phyloP scores from a whole-genome alignment of 768 basidiomycete species.

The Psilocybe azurescens region DNA sequence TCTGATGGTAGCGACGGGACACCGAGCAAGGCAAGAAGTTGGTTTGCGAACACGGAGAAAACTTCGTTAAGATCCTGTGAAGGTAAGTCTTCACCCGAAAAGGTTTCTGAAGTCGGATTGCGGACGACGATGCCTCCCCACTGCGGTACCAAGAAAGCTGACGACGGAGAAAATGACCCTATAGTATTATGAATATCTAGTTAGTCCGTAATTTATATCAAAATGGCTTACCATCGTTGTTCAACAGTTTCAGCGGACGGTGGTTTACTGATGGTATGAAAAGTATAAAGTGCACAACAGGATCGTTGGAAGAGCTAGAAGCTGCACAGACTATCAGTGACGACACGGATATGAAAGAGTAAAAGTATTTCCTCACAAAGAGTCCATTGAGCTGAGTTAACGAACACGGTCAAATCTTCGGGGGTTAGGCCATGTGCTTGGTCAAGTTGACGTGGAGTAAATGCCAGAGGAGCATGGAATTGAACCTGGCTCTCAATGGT shows the following conservation, averaged over 20 bases:
- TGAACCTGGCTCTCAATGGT: slow-evolving; percentile 95
- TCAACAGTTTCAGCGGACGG: slow-evolving; percentile 72
- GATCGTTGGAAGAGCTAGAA: slow-evolving; percentile 91
- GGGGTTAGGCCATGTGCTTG: slow-evolving; percentile 64
- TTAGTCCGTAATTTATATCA: slow-evolving; percentile 6
- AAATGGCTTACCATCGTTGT: slow-evolving; percentile 49
- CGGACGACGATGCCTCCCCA: slow-evolving; percentile 89
- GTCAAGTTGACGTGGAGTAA: slow-evolving; percentile 58
- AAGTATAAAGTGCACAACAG: slow-evolving; percentile 90
- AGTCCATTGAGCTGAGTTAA: slow-evolving; percentile 97
- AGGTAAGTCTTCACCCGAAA: slow-evolving; percentile 41
- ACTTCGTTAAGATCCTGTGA: slow-evolving; percentile 49
- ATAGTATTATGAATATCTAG: slow-evolving; percentile 17
- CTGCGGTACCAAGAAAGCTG: slow-evolving; percentile 89
- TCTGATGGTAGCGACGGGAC: slow-evolving; percentile 64
- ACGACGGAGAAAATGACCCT: slow-evolving; percentile 56
- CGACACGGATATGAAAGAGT: neutral
- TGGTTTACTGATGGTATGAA: slow-evolving; percentile 81
- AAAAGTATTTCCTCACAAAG: slow-evolving; percentile 58
- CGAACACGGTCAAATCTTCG: slow-evolving; percentile 89
- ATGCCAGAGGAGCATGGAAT: slow-evolving; percentile 88
- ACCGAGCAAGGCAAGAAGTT: slow-evolving; percentile 84
- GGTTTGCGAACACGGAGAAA: slow-evolving; percentile 70
- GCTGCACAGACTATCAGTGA: slow-evolving; percentile 50
- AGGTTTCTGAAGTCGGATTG: slow-evolving; percentile 54